Evolutionary conservation across 495 filamentous ascomycete species (phyloP).

Genomic region (Barbatosphaeria neglecta): DNA sequence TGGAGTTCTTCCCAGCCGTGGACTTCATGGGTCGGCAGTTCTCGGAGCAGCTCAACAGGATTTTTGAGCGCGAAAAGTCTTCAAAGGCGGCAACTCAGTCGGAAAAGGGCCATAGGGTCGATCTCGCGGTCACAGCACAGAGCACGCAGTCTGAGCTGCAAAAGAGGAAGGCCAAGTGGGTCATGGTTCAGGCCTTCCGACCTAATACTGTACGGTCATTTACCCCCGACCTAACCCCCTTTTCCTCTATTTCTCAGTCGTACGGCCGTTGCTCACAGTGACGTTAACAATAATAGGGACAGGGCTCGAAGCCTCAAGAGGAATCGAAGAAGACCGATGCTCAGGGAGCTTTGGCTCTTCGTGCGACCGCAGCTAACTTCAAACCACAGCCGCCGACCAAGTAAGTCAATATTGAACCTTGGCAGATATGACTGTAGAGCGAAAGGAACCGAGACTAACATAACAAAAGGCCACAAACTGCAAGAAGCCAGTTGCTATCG

Average conservation of each 20-base stretch:
- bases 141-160: conserved; percentile 75
- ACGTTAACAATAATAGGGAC: no score
- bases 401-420: conserved; percentile 7
- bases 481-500: conserved; percentile 20
- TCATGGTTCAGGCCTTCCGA: conserved; percentile 72
- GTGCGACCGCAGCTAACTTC: conserved; percentile 34
- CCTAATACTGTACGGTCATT: conserved; percentile 38
- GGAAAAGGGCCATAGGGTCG: conserved; percentile 58
- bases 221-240: no score
- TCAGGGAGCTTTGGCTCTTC: conserved; percentile 15
- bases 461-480: conserved; percentile 20
- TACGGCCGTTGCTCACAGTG: conserved; percentile 10
- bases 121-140: conserved; percentile 82
- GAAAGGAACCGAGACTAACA: conserved; percentile 2
- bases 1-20: conserved; percentile 72
- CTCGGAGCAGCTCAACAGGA: conserved; percentile 53
- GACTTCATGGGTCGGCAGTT: conserved; percentile 77
- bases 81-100: conserved; percentile 48
- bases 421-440: neutral
- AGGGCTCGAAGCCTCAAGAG: conserved; percentile 28
- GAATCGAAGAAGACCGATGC: conserved; percentile 15
- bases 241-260: conserved; percentile 14
- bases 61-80: conserved; percentile 57
- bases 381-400: conserved; percentile 19
- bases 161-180: conserved; percentile 66